A percentile compares a stretch with the other conserved stretches of the same genome.
Evolutionary conservation across 169 alveolate species (phyloP).

Genomic region (Babesia caballi): DNA sequence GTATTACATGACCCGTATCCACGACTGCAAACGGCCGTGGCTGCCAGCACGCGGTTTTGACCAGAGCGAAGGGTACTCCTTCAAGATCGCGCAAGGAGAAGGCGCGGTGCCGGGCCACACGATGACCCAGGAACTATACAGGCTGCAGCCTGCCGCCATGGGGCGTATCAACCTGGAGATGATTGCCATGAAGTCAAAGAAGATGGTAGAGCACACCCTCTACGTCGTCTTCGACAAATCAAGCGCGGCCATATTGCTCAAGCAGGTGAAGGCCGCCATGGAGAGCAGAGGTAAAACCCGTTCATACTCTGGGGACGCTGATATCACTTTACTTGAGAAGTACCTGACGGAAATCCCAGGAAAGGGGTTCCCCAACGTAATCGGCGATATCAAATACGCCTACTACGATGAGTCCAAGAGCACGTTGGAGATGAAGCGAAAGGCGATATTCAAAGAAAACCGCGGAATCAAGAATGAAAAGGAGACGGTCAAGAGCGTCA

Average conservation of each 20-base stretch:
- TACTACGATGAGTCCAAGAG: not conserved
- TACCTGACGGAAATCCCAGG: not conserved
- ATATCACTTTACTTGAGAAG: not conserved
- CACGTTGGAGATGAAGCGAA: not conserved
- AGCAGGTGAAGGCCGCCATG: too few species aligned
- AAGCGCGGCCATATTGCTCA: not conserved
- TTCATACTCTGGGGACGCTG: too few species aligned
- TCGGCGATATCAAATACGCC: constrained; percentile 12
- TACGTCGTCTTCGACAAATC: constrained; percentile 32
- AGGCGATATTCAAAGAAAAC: not conserved
- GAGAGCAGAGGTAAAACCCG: too few species aligned
- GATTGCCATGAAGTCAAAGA: constrained; percentile 9
- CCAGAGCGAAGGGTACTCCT: not conserved
- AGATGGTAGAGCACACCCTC: constrained; percentile 36
- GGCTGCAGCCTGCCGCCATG: not conserved
- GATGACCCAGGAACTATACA: constrained; percentile 8
- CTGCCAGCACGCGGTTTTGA: not conserved
- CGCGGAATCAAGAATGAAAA: not conserved
- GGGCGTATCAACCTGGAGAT: not conserved
- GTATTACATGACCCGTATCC: constrained; percentile 35
- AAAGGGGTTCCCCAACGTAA: not conserved
- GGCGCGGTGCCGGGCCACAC: not conserved
- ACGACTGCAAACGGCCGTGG: constrained; percentile 58
- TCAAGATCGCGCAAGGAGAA: not conserved
- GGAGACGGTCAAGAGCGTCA: not conserved